These are phyloP conservation scores for Colletotrichum simmondsii DNA, from an alignment of 2,329 filamentous ascomycete species.

Conservation along the genomic window DNA sequence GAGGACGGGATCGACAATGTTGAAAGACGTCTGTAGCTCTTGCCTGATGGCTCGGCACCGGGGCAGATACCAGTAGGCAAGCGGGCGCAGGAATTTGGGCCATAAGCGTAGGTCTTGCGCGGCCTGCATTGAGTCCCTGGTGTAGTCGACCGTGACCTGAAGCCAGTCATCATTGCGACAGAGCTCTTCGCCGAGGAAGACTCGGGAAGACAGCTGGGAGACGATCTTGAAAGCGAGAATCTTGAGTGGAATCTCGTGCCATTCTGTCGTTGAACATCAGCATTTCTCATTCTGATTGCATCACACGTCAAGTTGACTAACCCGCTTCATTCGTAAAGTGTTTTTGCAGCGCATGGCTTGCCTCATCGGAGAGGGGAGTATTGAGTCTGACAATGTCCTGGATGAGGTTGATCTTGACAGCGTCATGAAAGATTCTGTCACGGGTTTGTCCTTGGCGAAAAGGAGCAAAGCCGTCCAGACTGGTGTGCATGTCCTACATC, in stretches of 20 bases:
- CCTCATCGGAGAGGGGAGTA: not conserved
- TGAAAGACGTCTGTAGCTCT: constrained; percentile 48
- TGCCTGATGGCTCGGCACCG: constrained; percentile 47
- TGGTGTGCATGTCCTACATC: not conserved
- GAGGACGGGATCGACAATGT: constrained; percentile 46
- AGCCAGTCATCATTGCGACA: constrained; percentile 60
- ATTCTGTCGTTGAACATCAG: constrained; percentile 36
- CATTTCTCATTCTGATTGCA: not conserved
- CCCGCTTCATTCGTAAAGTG: not conserved
- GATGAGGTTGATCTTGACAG: not conserved
- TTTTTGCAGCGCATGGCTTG: not conserved
- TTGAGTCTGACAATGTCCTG: not conserved
- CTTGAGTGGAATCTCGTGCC: constrained; percentile 12
- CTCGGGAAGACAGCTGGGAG: constrained; percentile 58
- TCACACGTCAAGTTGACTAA: not conserved
- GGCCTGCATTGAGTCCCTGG: constrained; percentile 49
- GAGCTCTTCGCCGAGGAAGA: constrained; percentile 57
- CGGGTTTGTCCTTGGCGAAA: not conserved
- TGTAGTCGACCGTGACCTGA: constrained; percentile 53
- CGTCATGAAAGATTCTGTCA: not conserved
- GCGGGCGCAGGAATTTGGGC: constrained; percentile 50
- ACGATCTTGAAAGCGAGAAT: constrained; percentile 43
- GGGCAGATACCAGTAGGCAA: constrained; percentile 57
- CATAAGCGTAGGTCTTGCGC: constrained; percentile 50
- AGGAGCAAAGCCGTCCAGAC: not conserved